Evolutionary conservation across 2,329 filamentous ascomycete genomes (phyloP).

Genomic region (Fusarium brachygibbosum): DNA sequence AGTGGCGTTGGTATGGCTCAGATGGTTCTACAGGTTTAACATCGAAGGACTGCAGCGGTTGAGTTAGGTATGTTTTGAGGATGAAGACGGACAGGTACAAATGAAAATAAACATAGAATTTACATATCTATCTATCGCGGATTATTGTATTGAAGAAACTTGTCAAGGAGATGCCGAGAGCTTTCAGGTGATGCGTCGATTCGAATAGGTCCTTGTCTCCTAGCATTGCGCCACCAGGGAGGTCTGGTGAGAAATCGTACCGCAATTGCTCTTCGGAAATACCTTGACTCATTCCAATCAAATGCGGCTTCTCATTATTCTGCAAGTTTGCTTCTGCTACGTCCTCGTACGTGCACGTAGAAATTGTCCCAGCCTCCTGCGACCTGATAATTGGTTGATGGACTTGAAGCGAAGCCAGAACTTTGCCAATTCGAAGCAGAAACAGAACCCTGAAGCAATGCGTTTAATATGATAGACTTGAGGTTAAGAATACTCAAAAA

Average conservation of each 20-base stretch:
- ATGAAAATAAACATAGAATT: conserved; percentile 23
- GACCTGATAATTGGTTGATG: neutral
- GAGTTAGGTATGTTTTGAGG: conserved; percentile 1
- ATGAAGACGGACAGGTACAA: neutral
- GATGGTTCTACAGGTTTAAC: conserved; percentile 27
- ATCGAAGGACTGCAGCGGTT: conserved; percentile 30
- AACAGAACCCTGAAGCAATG: too few relatives aligned
- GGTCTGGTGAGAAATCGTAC: neutral
- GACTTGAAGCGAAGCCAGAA: neutral
- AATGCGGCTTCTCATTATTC: too few relatives aligned
- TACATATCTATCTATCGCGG: neutral
- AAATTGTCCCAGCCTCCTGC: neutral
- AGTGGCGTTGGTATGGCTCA: conserved; percentile 45
- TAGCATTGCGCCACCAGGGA: neutral
- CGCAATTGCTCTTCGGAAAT: too few relatives aligned
- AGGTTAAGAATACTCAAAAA: too few relatives aligned
- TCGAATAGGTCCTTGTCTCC: too few relatives aligned
- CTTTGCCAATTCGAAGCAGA: too few relatives aligned
- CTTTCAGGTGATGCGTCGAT: too few relatives aligned
- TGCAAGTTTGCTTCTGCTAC: too few relatives aligned
- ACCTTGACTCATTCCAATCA: too few relatives aligned
- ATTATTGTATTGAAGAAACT: neutral
- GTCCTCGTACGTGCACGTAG: too few relatives aligned
- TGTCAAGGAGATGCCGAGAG: neutral
- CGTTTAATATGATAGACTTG: too few relatives aligned